These are phyloP conservation scores for Coelastrella sp. DNA, from an alignment of 139 green algal genomes.

Conservation along the genomic window DNA sequence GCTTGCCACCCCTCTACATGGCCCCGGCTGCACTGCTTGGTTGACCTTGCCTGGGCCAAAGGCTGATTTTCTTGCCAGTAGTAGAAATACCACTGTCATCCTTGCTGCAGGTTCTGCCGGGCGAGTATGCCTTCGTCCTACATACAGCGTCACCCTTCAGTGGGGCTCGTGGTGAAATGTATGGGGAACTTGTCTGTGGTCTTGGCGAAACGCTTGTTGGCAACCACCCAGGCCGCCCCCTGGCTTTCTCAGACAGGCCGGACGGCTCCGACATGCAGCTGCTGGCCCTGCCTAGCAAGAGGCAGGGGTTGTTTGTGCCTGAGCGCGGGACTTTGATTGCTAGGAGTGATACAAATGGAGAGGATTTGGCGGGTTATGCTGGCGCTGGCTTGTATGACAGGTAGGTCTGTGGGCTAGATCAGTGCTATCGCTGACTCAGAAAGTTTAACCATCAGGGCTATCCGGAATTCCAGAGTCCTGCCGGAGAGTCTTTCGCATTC, in stretches of 20 bases:
- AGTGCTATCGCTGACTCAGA: too few relatives aligned
- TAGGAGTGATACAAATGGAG: constrained; percentile 94
- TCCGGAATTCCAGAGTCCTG: too few relatives aligned
- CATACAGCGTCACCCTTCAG: constrained; percentile 92
- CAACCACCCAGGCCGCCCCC: constrained; percentile 79
- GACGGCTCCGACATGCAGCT: constrained; percentile 34
- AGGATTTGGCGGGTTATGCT: constrained; percentile 91
- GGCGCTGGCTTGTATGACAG: constrained; percentile 90
- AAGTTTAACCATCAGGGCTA: too few relatives aligned
- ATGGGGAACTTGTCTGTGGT: constrained; percentile 87
- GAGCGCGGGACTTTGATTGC: constrained; percentile 56
- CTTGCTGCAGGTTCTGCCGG: constrained; percentile 73
- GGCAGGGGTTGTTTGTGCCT: constrained; percentile 63
- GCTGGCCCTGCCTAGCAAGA: constrained; percentile 81
- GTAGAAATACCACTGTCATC: too few relatives aligned
- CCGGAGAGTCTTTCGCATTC: too few relatives aligned
- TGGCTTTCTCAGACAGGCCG: constrained; percentile 22
- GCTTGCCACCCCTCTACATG: too few relatives aligned
- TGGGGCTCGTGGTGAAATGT: constrained; percentile 59
- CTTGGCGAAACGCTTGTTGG: constrained; percentile 91
- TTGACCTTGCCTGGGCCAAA: too few relatives aligned
- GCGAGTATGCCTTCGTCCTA: constrained; percentile 94
- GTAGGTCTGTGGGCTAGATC: background rate
- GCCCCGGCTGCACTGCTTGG: too few relatives aligned
- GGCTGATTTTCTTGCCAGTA: too few relatives aligned